These are phyloP conservation scores for Henckelia pumila DNA, from an alignment of 257 asterid species.

Conservation along the genomic window DNA sequence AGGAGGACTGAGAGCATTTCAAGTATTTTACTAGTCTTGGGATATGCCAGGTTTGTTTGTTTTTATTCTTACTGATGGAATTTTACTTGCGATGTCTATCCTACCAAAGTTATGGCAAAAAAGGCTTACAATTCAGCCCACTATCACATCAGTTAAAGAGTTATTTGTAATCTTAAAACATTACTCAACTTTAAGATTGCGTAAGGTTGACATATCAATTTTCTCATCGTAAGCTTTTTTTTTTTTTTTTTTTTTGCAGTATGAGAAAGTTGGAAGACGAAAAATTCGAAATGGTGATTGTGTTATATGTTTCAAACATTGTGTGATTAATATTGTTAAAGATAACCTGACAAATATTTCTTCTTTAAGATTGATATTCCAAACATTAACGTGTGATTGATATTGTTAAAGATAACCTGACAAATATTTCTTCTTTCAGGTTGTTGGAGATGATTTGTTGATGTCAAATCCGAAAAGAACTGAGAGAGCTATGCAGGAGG, in stretches of 20 bases:
- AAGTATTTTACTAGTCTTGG: conserved; percentile 69
- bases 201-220: neutral
- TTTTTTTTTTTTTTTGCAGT: no score
- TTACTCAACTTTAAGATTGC: conserved; percentile 1
- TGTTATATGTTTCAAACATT: neutral
- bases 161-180: conserved; percentile 9
- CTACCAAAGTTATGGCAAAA: conserved; percentile 19
- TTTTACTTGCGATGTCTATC: conserved; percentile 18
- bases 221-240: no score
- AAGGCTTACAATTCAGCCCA: conserved; percentile 1
- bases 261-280: neutral
- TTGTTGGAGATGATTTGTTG: conserved; percentile 83
- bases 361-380: no score
- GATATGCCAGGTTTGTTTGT: conserved; percentile 76
- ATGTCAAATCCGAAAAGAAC: conserved; percentile 89
- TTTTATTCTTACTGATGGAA: conserved; percentile 27
- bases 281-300: neutral
- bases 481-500: conserved; percentile 81
- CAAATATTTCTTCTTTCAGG: conserved; percentile 46
- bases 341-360: no score
- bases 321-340: neutral
- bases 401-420: neutral
- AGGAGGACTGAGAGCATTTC: conserved; percentile 97
- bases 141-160: neutral
- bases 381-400: no score